Conservation (phyloP, 2,329 filamentous ascomycete species). For the Epichloe uncinata region DNA sequence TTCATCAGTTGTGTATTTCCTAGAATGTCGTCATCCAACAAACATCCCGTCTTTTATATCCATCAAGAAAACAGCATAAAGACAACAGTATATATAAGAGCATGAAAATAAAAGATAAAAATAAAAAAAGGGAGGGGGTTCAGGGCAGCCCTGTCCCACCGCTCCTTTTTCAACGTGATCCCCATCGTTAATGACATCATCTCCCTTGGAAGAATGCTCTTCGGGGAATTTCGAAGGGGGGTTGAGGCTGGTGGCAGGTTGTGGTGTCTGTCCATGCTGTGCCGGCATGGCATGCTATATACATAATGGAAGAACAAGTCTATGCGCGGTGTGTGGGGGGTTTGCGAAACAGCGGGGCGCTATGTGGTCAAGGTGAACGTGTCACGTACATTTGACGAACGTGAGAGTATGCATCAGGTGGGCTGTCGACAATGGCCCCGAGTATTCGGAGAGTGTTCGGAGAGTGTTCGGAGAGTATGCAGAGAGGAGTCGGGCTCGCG, state of each 20-base stretch:
- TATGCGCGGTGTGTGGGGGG: too few species aligned
- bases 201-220: background rate
- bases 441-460: too few species aligned
- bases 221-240: too few species aligned
- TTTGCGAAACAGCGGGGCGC: too few species aligned
- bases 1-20: background rate
- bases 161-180: background rate
- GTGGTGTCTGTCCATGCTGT: background rate
- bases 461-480: too few species aligned
- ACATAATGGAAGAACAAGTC: background rate
- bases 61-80: background rate
- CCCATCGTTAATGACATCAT: background rate
- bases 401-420: background rate
- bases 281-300: background rate
- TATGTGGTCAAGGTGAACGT: too few species aligned
- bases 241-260: too few species aligned
- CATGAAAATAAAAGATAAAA: background rate
- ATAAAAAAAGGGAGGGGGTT: too few species aligned
- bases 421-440: background rate
- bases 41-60: background rate
- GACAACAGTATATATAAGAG: background rate
- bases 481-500: too few species aligned
- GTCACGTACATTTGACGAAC: too few species aligned
- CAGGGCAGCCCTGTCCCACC: too few species aligned
- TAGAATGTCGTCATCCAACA: background rate